These are phyloP conservation scores for Voacanga thouarsii DNA, from an alignment of 257 asterid species.

Conservation along the genomic window DNA sequence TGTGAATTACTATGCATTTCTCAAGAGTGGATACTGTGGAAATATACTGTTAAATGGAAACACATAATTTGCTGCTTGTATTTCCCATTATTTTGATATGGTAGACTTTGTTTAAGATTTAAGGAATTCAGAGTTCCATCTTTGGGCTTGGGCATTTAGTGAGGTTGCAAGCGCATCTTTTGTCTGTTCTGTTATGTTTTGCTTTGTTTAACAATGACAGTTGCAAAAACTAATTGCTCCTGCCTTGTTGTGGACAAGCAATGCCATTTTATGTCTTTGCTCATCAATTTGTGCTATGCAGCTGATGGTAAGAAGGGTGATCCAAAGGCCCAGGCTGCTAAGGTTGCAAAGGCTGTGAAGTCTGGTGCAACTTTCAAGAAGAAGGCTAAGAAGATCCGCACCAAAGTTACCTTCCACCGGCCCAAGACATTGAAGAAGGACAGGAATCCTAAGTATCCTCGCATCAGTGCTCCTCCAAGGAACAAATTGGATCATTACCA, in stretches of 20 bases:
- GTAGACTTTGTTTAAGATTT: background rate
- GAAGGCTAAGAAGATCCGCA: conserved; percentile 39
- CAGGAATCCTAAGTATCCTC: conserved; percentile 34
- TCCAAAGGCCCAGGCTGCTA: conserved; percentile 34
- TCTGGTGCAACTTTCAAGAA: conserved; percentile 33
- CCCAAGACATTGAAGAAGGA: conserved; percentile 39
- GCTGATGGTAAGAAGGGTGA: conserved; percentile 29
- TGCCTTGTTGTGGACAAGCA: background rate
- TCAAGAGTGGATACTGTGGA: background rate
- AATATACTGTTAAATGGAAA: background rate
- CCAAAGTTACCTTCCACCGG: conserved; percentile 37
- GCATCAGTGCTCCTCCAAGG: conserved; percentile 37
- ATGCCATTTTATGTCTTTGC: background rate
- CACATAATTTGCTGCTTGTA: background rate
- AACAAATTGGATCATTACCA: conserved; percentile 37
- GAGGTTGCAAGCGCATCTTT: background rate
- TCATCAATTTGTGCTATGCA: conserved; percentile 1
- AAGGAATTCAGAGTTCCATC: background rate
- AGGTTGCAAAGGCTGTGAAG: conserved; percentile 39
- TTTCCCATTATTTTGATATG: background rate
- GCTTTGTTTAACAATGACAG: background rate
- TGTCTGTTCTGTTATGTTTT: background rate
- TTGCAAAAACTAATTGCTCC: background rate
- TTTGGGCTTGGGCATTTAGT: background rate
- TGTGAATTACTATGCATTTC: background rate